Evolutionary conservation across 1,284 basidiomycete genomes (phyloP).

Genomic region (Phellopilus nigrolimitatus): DNA sequence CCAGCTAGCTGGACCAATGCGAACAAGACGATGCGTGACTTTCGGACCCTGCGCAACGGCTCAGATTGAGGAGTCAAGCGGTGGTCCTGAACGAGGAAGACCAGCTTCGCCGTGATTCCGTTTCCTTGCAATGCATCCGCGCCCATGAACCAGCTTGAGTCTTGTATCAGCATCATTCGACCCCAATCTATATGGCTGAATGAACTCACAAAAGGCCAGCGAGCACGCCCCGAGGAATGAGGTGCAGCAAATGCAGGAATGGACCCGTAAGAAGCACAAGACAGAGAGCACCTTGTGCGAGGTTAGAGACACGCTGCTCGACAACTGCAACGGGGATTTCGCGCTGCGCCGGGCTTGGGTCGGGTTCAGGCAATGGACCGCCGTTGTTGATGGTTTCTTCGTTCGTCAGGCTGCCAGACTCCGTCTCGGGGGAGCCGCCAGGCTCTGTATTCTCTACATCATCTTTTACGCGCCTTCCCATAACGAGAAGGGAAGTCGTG

Average conservation of each 20-base stretch:
- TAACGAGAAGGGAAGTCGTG: conserved; percentile 79
- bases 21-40: conserved; percentile 75
- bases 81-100: conserved; percentile 79
- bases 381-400: neutral
- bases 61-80: conserved; percentile 58
- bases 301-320: conserved; percentile 86
- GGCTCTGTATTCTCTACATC: conserved; percentile 37
- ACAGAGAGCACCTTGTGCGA: conserved; percentile 79
- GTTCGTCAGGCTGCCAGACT: conserved; percentile 17
- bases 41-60: conserved; percentile 71
- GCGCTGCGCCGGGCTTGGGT: conserved; percentile 27
- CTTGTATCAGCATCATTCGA: conserved; percentile 22
- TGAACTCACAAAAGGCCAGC: conserved; percentile 66
- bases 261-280: conserved; percentile 78
- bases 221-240: conserved; percentile 75
- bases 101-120: conserved; percentile 79
- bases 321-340: conserved; percentile 78
- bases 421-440: neutral
- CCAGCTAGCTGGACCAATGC: conserved; percentile 77
- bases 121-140: conserved; percentile 77
- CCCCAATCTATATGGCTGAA: conserved; percentile 14
- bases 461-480: conserved; percentile 48
- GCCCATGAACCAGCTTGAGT: conserved; percentile 84
- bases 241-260: conserved; percentile 71
- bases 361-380: conserved; percentile 26